phyloP scores from a whole-genome alignment of 306 rosid species.

The Senna tora region DNA sequence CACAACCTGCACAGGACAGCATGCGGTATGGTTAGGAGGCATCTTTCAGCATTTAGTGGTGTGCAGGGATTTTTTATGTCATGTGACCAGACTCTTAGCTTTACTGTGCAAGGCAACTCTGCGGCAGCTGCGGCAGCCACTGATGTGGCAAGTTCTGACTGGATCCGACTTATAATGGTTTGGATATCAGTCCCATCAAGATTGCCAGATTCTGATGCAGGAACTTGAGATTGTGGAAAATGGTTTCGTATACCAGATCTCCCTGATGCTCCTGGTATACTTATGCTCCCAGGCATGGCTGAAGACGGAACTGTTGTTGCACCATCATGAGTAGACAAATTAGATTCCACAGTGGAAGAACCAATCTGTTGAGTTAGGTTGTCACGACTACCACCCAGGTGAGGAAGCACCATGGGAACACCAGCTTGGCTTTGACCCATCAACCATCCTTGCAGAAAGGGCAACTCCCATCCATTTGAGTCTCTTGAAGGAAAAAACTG shows the following conservation, averaged over 20 bases:
- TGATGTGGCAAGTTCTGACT: constrained; percentile 84
- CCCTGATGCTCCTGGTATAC: constrained; percentile 63
- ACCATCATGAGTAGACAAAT: constrained; percentile 35
- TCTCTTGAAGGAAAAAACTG: constrained; percentile 65
- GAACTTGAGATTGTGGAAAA: constrained; percentile 59
- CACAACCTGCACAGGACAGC: constrained; percentile 93
- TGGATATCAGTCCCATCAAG: constrained; percentile 71
- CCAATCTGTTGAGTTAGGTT: constrained; percentile 42
- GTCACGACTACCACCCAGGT: constrained; percentile 48
- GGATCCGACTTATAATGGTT: constrained; percentile 66
- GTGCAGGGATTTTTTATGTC: constrained; percentile 80
- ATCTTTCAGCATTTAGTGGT: constrained; percentile 69
- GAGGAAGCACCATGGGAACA: constrained; percentile 59
- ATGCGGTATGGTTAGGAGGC: constrained; percentile 81
- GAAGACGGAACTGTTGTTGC: constrained; percentile 50
- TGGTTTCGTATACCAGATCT: constrained; percentile 67
- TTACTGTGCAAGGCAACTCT: constrained; percentile 96
- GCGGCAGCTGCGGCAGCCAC: constrained; percentile 87
- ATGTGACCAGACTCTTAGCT: constrained; percentile 91
- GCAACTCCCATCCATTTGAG: constrained; percentile 76
- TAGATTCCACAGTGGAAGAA: constrained; percentile 32
- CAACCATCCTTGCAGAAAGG: constrained; percentile 94
- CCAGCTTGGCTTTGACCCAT: constrained; percentile 91
- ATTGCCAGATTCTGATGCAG: constrained; percentile 62
- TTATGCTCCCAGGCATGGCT: constrained; percentile 52